phyloP scores from a whole-genome alignment of 1,284 basidiomycete genomes.

The Papiliotrema terrestris region DNA sequence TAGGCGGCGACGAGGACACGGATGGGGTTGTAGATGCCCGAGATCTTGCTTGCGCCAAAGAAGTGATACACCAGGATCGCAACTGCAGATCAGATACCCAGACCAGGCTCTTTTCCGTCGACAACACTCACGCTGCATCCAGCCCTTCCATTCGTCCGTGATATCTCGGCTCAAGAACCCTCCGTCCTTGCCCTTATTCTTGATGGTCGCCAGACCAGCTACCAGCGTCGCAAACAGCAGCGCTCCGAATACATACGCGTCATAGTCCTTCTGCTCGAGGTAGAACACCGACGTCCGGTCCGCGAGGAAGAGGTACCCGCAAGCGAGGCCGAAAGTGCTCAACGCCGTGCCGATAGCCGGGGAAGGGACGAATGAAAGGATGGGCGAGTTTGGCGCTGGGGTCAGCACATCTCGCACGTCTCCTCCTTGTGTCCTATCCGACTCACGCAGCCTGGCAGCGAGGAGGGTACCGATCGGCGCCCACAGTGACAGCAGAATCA shows the following conservation, averaged over 20 bases:
- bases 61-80: slow-evolving; percentile 87
- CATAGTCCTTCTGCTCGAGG: slow-evolving; percentile 82
- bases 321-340: slow-evolving; percentile 61
- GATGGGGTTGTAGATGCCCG: slow-evolving; percentile 84
- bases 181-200: slow-evolving; percentile 64
- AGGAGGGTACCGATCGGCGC: slow-evolving; percentile 57
- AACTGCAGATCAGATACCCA: slow-evolving; percentile 52
- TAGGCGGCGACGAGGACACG: slow-evolving; percentile 83
- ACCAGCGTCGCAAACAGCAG: slow-evolving; percentile 58
- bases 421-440: not conserved
- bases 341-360: slow-evolving; percentile 50
- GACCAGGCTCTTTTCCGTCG: no score
- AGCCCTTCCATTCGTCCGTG: slow-evolving; percentile 93
- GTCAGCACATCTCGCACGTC: not conserved
- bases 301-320: slow-evolving; percentile 66
- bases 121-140: slow-evolving; percentile 76
- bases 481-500: slow-evolving; percentile 57
- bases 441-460: slow-evolving; percentile 42
- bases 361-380: slow-evolving; percentile 50
- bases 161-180: slow-evolving; percentile 86
- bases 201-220: slow-evolving; percentile 63
- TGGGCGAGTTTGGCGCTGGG: slow-evolving; percentile 28
- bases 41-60: slow-evolving; percentile 76
- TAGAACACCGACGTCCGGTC: slow-evolving; percentile 78
- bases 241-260: slow-evolving; percentile 63